phyloP scores from a whole-genome alignment of 2,329 filamentous ascomycete species.

The Colletotrichum magnum region DNA sequence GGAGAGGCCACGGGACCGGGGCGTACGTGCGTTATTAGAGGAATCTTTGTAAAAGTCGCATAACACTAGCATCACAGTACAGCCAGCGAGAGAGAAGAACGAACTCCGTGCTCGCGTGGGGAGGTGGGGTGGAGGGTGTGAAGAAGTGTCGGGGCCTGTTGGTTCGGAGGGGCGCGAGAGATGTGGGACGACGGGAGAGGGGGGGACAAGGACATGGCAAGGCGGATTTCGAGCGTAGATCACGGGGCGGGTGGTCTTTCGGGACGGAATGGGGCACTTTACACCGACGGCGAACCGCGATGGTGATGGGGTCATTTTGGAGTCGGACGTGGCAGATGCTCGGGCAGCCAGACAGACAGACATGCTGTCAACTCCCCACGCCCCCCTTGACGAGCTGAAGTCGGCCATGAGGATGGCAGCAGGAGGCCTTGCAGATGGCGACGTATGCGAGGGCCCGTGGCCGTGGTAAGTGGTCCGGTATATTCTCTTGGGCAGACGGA shows the following conservation, averaged over 20 bases:
- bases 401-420: conserved; percentile 7
- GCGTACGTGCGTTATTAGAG: conserved; percentile 8
- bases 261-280: conserved; percentile 9
- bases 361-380: background rate
- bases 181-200: conserved; percentile 3
- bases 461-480: conserved; percentile 10
- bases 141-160: conserved; percentile 11
- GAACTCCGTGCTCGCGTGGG: conserved; percentile 7
- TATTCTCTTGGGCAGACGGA: background rate
- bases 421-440: conserved; percentile 3
- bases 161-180: conserved; percentile 28
- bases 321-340: conserved; percentile 1
- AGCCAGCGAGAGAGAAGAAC: background rate
- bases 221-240: conserved; percentile 6
- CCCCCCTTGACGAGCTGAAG: conserved; percentile 34
- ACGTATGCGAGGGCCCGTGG: background rate
- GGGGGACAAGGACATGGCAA: conserved; percentile 12
- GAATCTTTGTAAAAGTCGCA: background rate
- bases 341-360: conserved; percentile 10
- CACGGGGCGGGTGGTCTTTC: conserved; percentile 2
- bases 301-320: background rate
- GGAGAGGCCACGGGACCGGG: conserved; percentile 31
- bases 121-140: conserved; percentile 1
- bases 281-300: conserved; percentile 30
- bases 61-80: background rate